Base-by-base conservation (phyloP, 2,329 filamentous ascomycete species). In the Verticillium albo-atrum region DNA sequence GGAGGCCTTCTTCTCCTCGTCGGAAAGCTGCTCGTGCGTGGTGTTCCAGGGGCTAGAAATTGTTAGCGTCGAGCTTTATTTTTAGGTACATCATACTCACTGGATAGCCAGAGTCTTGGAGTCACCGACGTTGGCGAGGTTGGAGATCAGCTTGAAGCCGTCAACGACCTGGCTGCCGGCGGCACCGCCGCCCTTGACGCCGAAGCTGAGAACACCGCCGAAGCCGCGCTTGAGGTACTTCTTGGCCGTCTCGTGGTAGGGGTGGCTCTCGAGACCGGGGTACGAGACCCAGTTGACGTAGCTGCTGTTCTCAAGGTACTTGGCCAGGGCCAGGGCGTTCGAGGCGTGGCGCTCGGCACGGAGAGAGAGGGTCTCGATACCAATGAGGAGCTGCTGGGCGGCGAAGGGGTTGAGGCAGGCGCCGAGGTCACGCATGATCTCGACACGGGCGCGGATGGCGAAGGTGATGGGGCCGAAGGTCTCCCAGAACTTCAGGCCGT, bases 221-320 rank as follows among this genome's bases (percentile, higher is more conserved):
- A 89, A 95, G 7, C 94, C 94, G 62, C 89, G 83, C 68, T 83
- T 85, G 58, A 98, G 83, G 74, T 97, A 98, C 78, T 88, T 91
- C 82, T 93, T 94, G 47, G 94, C 95, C 3, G 87, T 74, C 70
- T 84, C 83, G 75, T 98, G 91, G 69, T 86, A 91, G 14, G 85
- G 81, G 74, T 98, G 95, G 79, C 82, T 91, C 76, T 89, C 84
- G 4, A 98, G 82, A 23, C 95, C 95, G 0, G 91, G 93, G 75
- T 98, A 98, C 37, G 90, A 95, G 12, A 98, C 94, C 94, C 94
- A 99, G 68, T 84, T 83, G 54, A 98, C 93, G 69, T 95, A 86
- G 57, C 88, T 82, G 77, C 92, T 94, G 71, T 84, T 85, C 80
- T 96, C 88, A 51, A 98, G 82, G 86, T 92, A 96, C 69, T 82